These are phyloP conservation scores for Alternaria infectoria DNA, from an alignment of 2,329 filamentous ascomycete species.

Conservation along the genomic window DNA sequence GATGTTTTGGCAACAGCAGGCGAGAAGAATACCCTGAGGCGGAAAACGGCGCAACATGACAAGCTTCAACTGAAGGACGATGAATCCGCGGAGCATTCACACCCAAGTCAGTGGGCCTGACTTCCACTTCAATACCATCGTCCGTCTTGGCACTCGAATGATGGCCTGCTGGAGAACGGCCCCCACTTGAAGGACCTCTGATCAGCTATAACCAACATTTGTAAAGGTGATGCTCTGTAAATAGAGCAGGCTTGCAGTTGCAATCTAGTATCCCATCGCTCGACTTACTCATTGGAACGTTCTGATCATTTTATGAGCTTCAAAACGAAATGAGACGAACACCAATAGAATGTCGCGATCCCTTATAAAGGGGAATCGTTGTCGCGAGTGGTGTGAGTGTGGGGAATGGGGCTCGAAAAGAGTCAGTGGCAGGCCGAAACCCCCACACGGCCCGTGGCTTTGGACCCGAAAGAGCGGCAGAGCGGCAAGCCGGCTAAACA, in stretches of 20 bases:
- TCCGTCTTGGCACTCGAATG: not conserved
- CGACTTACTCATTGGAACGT: not conserved
- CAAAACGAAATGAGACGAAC: not conserved
- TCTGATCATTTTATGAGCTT: not conserved
- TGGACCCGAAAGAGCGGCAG: not conserved
- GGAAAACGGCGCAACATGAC: not conserved
- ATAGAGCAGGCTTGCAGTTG: not conserved
- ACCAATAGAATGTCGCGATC: not conserved
- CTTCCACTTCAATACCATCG: not conserved
- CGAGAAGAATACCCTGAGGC: not conserved
- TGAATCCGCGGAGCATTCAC: not conserved
- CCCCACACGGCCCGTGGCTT: not conserved
- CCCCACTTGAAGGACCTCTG: not conserved
- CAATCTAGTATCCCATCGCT: not conserved
- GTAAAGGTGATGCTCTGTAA: not conserved
- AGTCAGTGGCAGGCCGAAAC: not conserved
- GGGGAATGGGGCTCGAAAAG: not conserved
- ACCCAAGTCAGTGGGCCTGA: not conserved
- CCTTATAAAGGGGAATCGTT: not conserved
- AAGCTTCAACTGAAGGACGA: not conserved
- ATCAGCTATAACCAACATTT: not conserved
- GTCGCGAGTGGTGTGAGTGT: not conserved
- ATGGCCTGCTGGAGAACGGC: not conserved
- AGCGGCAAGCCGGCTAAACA: not conserved
- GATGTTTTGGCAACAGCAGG: not conserved